These are phyloP conservation scores for Aureobasidium melanogenum DNA, from an alignment of 2,329 filamentous ascomycete species.

Conservation along the genomic window DNA sequence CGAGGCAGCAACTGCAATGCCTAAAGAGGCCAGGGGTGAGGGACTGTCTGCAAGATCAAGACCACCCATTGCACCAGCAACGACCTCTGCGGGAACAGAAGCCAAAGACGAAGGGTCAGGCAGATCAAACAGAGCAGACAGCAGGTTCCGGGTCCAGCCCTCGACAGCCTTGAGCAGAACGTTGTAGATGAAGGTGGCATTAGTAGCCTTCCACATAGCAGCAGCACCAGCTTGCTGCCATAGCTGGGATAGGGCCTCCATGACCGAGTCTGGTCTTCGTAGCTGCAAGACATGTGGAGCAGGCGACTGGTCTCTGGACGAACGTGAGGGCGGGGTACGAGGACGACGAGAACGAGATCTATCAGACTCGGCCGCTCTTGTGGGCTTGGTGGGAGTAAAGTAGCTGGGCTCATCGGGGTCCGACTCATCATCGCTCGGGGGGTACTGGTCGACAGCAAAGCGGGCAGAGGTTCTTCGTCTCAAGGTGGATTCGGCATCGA, in stretches of 20 bases:
- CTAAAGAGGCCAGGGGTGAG: slow-evolving; percentile 71
- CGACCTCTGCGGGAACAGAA: slow-evolving; percentile 41
- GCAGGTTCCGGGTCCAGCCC: slow-evolving; percentile 80
- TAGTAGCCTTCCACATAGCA: slow-evolving; percentile 91
- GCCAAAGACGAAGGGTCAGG: slow-evolving; percentile 63
- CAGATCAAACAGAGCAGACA: slow-evolving; percentile 85
- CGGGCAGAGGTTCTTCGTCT: background rate
- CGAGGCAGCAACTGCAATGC: slow-evolving; percentile 59
- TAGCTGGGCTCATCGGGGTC: slow-evolving; percentile 68
- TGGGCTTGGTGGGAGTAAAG: slow-evolving; percentile 64
- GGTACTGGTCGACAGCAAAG: slow-evolving; percentile 4
- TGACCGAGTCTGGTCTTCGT: slow-evolving; percentile 67
- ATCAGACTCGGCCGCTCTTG: slow-evolving; percentile 24
- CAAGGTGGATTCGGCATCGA: slow-evolving; percentile 1
- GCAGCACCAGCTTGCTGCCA: slow-evolving; percentile 85
- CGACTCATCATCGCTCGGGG: slow-evolving; percentile 50
- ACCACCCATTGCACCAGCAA: slow-evolving; percentile 44
- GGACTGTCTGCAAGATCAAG: slow-evolving; percentile 74
- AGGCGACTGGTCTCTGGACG: slow-evolving; percentile 30
- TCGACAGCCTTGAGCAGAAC: slow-evolving; percentile 80
- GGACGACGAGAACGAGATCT: slow-evolving; percentile 25
- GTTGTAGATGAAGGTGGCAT: slow-evolving; percentile 85
- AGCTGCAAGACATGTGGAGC: slow-evolving; percentile 57
- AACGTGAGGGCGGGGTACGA: slow-evolving; percentile 34
- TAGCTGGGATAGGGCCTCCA: slow-evolving; percentile 77